phyloP scores from a whole-genome alignment of 2,329 filamentous ascomycete species.

The Lachnum nothofagi region DNA sequence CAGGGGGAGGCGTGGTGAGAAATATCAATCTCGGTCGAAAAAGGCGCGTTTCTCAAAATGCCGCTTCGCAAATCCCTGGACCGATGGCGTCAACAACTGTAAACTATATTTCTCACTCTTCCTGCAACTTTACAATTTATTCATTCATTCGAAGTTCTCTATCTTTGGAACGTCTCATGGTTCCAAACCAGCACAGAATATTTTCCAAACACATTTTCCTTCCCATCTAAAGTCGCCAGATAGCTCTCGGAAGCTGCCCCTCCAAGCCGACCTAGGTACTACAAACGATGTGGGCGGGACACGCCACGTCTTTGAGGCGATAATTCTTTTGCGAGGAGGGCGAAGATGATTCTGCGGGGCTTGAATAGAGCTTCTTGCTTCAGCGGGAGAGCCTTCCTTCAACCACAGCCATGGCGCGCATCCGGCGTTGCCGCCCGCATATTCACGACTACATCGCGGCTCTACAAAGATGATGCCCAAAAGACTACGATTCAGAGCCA shows the following conservation, averaged over 20 bases:
- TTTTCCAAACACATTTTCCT: not conserved
- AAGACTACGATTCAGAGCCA: slow-evolving; percentile 18
- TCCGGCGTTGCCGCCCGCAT: slow-evolving; percentile 23
- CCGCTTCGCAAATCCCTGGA: slow-evolving; percentile 5
- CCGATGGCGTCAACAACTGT: slow-evolving; percentile 4
- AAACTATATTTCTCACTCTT: slow-evolving; percentile 1
- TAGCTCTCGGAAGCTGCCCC: slow-evolving; percentile 21
- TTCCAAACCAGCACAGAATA: no score
- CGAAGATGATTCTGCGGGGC: slow-evolving; percentile 29
- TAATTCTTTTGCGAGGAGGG: slow-evolving; percentile 8
- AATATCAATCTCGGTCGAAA: slow-evolving; percentile 5
- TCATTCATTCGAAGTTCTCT: not conserved
- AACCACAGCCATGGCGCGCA: slow-evolving; percentile 22
- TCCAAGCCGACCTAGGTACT: slow-evolving; percentile 13
- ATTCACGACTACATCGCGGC: slow-evolving; percentile 27
- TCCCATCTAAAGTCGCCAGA: not conserved
- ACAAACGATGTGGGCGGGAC: slow-evolving; percentile 22
- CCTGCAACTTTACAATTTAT: not conserved
- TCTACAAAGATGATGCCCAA: slow-evolving; percentile 21
- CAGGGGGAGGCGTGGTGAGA: slow-evolving; percentile 2
- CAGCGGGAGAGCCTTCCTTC: slow-evolving; percentile 20
- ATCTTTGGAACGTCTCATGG: not conserved
- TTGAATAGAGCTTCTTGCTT: slow-evolving; percentile 29
- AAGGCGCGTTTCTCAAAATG: slow-evolving; percentile 1
- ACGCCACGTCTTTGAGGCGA: slow-evolving; percentile 16